Percentiles rank a stretch among this genome's conserved stretches.
phyloP scores from a whole-genome alignment of 108 stramenopile species.

The Thalassiosira profunda region DNA sequence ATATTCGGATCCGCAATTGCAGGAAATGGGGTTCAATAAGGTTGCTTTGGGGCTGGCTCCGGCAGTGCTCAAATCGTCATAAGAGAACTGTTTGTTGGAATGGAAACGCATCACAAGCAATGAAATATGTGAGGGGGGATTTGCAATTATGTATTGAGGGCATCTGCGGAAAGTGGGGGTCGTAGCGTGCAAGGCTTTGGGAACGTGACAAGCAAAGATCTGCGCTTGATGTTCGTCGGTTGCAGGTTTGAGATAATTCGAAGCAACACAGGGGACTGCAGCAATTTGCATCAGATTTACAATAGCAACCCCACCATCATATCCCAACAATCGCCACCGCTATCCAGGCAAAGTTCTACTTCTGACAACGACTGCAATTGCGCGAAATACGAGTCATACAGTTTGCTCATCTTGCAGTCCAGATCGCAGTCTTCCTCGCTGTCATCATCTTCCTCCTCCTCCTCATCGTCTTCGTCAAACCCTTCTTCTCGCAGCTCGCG shows the following conservation, averaged over 20 bases:
- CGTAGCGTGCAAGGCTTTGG: too few relatives aligned
- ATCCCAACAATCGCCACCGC: constrained; percentile 1
- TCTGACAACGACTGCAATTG: constrained; percentile 7
- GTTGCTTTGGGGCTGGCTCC: constrained; percentile 42
- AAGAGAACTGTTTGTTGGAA: too few relatives aligned
- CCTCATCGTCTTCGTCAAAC: constrained; percentile 30
- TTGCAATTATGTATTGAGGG: too few relatives aligned
- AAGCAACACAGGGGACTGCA: too few relatives aligned
- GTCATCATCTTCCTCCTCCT: constrained; percentile 6
- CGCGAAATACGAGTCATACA: constrained; percentile 14
- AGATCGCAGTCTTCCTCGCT: constrained; percentile 23
- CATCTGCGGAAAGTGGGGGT: too few relatives aligned
- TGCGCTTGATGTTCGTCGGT: too few relatives aligned
- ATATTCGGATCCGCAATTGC: constrained; percentile 86
- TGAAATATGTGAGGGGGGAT: too few relatives aligned
- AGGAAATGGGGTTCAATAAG: constrained; percentile 87
- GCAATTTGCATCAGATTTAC: too few relatives aligned
- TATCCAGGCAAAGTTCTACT: constrained; percentile 10
- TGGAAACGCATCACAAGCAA: too few relatives aligned
- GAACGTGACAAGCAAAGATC: too few relatives aligned
- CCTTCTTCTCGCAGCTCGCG: constrained; percentile 44
- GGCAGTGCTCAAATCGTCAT: constrained; percentile 42
- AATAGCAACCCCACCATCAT: too few relatives aligned
- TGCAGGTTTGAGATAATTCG: background rate
- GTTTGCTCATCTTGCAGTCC: constrained; percentile 13